A percentile compares a stretch with the other conserved stretches of the same genome.
Evolutionary conservation across 2,329 filamentous ascomycete species (phyloP).

Genomic region (Trichoderma brevicompactum): DNA sequence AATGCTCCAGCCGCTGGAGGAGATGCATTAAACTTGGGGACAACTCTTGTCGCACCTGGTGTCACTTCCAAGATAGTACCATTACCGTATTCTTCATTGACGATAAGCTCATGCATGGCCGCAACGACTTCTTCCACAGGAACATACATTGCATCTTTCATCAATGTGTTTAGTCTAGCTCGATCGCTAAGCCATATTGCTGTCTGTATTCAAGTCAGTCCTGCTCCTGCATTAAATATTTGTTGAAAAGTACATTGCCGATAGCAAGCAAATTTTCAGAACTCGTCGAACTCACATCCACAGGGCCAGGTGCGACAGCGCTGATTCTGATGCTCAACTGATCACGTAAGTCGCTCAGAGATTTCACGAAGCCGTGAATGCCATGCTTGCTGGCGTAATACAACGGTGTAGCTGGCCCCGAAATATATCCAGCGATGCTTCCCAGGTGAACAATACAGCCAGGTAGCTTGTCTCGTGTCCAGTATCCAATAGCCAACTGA

Average conservation of each 20-base stretch:
- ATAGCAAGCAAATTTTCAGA: too few relatives aligned
- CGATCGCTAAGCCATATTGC: constrained; percentile 41
- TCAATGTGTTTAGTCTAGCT: constrained; percentile 37
- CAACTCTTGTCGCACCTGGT: constrained; percentile 29
- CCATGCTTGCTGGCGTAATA: constrained; percentile 47
- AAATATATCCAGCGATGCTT: constrained; percentile 21
- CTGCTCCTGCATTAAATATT: too few relatives aligned
- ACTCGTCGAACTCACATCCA: constrained; percentile 35
- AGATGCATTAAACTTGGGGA: constrained; percentile 25
- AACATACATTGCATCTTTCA: constrained; percentile 36
- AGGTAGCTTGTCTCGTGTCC: constrained; percentile 39
- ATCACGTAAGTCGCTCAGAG: constrained; percentile 39
- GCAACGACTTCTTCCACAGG: constrained; percentile 39
- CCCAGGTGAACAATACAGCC: constrained; percentile 36
- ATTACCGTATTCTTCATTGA: constrained; percentile 37
- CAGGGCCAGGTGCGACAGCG: constrained; percentile 42
- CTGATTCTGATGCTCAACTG: constrained; percentile 41
- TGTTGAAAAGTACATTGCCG: too few relatives aligned
- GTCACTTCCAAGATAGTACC: constrained; percentile 43
- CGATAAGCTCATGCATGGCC: constrained; percentile 38
- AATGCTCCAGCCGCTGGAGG: constrained; percentile 12
- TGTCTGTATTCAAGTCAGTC: constrained; percentile 34
- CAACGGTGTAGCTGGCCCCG: constrained; percentile 40
- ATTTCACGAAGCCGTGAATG: constrained; percentile 43
- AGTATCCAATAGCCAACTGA: constrained; percentile 46